These are phyloP conservation scores for Termitomyces heimii DNA, from an alignment of 768 basidiomycete species.

Conservation along the genomic window DNA sequence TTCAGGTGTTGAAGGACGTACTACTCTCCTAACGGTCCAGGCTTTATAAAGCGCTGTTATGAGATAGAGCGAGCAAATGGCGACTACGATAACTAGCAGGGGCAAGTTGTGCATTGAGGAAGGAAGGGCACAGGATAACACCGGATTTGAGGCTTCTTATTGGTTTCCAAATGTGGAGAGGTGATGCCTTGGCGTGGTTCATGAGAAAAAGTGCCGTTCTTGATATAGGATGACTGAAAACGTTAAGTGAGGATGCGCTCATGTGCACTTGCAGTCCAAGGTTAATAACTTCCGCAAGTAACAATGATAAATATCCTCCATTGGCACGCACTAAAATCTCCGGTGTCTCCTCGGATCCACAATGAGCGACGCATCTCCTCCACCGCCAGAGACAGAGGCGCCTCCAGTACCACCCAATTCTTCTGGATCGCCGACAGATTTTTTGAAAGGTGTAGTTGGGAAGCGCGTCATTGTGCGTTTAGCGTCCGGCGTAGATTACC, in stretches of 20 bases:
- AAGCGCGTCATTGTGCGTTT: slow-evolving; percentile 90
- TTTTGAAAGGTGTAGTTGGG: slow-evolving; percentile 94
- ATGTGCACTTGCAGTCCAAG: too few species aligned
- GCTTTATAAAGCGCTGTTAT: neutral
- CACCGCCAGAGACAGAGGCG: slow-evolving; percentile 34
- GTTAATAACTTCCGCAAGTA: too few species aligned
- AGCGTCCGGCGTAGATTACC: slow-evolving; percentile 90
- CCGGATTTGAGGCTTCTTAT: neutral
- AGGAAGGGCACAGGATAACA: too few species aligned
- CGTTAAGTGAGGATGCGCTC: neutral
- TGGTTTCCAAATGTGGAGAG: neutral
- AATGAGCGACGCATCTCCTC: slow-evolving; percentile 19
- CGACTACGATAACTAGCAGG: neutral
- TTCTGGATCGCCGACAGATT: slow-evolving; percentile 86
- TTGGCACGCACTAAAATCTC: neutral
- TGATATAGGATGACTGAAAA: neutral
- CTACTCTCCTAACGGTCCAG: slow-evolving; percentile 1
- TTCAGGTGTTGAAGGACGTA: neutral
- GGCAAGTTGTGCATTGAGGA: neutral
- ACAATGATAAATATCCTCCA: neutral
- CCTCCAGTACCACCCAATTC: slow-evolving; percentile 40
- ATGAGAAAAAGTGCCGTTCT: neutral
- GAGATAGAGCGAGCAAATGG: neutral
- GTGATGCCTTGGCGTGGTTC: neutral
- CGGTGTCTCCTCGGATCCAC: neutral